phyloP scores from a whole-genome alignment of 176 grass and related monocot genomes.

The Rhipidocladum racemiflorum region DNA sequence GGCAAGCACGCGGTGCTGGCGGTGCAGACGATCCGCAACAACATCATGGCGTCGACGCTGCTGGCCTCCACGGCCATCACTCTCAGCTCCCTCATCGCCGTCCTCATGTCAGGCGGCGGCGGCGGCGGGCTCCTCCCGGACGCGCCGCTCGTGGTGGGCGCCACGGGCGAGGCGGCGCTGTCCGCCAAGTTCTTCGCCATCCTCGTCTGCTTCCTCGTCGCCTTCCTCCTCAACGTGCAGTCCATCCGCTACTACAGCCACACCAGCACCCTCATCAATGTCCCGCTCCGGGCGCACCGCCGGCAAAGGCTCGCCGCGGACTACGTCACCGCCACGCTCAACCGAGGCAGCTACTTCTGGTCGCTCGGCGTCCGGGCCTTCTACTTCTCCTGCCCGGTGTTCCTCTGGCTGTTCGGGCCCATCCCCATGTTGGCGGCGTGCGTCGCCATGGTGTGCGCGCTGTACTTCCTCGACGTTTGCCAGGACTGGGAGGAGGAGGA shows the following conservation, averaged over 20 bases:
- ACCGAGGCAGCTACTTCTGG: constrained; percentile 66
- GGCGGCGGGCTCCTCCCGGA: constrained; percentile 20
- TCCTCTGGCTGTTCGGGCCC: constrained; percentile 67
- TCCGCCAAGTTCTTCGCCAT: constrained; percentile 67
- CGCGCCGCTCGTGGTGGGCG: constrained; percentile 44
- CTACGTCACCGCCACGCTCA: constrained; percentile 46
- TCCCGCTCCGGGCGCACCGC: constrained; percentile 39
- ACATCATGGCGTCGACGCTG: constrained; percentile 90
- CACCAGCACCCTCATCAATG: constrained; percentile 50
- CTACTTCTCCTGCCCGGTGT: constrained; percentile 73
- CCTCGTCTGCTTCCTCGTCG: constrained; percentile 73
- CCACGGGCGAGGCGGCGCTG: constrained; percentile 4
- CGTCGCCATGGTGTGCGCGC: constrained; percentile 23
- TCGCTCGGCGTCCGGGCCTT: constrained; percentile 51
- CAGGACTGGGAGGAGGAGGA: constrained; percentile 12
- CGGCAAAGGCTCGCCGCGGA: constrained; percentile 18
- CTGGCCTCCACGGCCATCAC: constrained; percentile 72
- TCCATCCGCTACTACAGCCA: constrained; percentile 89
- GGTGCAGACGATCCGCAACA: constrained; percentile 88
- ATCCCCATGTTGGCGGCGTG: constrained; percentile 47
- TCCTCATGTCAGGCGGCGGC: constrained; percentile 52
- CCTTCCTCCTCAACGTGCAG: constrained; percentile 83
- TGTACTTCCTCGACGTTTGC: constrained; percentile 55
- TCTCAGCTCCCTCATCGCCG: constrained; percentile 70
- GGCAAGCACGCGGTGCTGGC: constrained; percentile 69